Conservation (phyloP, 202 grass and related monocot genomes). For the Setaria viridis region DNA sequence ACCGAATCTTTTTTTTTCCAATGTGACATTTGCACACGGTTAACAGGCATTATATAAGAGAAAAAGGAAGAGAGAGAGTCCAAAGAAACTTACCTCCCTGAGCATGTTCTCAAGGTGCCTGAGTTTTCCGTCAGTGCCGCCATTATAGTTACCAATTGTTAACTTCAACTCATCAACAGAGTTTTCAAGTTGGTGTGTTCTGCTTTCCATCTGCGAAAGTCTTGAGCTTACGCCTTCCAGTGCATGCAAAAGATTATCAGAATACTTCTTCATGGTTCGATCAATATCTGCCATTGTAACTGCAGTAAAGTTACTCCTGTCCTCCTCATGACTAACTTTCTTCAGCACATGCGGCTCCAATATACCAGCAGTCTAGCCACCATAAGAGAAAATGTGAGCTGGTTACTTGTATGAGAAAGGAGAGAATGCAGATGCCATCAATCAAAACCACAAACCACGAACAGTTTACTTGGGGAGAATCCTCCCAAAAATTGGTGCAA, state of each 20-base stretch:
- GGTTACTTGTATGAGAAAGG: neutral
- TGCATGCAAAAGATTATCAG: slow-evolving; percentile 80
- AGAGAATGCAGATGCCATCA: neutral
- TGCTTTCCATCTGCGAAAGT: slow-evolving; percentile 75
- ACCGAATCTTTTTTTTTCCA: neutral
- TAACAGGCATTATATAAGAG: neutral
- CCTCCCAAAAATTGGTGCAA: neutral
- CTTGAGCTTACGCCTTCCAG: slow-evolving; percentile 80
- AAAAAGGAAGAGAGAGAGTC: neutral
- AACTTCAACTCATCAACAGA: slow-evolving; percentile 78
- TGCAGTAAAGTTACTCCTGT: slow-evolving; percentile 55
- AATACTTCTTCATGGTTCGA: slow-evolving; percentile 81
- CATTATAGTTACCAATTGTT: slow-evolving; percentile 74
- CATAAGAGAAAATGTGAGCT: slow-evolving; percentile 28
- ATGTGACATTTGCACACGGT: neutral
- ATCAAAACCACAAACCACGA: slow-evolving; percentile 5
- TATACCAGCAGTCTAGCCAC: slow-evolving; percentile 68
- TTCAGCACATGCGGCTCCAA: slow-evolving; percentile 67
- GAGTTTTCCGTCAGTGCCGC: slow-evolving; percentile 84
- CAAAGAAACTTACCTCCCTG: slow-evolving; percentile 69
- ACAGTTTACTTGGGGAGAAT: neutral
- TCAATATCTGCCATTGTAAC: slow-evolving; percentile 81
- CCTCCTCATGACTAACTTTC: slow-evolving; percentile 73
- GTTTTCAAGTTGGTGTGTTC: slow-evolving; percentile 76
- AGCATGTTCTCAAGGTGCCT: slow-evolving; percentile 89